Percentiles rank a stretch among this genome's conserved stretches.
Evolutionary conservation across 306 rosid genomes (phyloP).

Genomic region (Spatholobus suberectus): DNA sequence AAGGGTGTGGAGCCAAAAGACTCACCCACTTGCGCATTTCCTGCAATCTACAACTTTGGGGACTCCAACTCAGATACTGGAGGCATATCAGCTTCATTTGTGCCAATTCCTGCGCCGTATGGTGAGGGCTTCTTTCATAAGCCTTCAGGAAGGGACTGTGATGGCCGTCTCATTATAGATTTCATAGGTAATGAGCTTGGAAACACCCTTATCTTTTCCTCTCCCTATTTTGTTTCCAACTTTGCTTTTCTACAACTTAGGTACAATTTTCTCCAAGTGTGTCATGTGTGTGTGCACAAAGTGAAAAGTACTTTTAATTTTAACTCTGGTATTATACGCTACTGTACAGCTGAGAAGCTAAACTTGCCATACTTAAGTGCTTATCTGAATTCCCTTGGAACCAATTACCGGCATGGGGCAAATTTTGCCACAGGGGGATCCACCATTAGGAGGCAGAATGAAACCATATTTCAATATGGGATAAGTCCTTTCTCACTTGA

Average conservation of each 20-base stretch:
- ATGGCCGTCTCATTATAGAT: slow-evolving; percentile 88
- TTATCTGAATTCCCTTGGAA: slow-evolving; percentile 86
- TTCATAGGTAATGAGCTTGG: slow-evolving; percentile 65
- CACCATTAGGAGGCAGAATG: slow-evolving; percentile 82
- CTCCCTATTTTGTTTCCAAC: neutral
- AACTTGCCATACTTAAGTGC: slow-evolving; percentile 87
- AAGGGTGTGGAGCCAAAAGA: slow-evolving; percentile 33
- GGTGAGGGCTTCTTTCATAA: slow-evolving; percentile 75
- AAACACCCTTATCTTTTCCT: neutral
- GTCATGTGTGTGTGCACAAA: neutral
- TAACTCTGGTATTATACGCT: neutral
- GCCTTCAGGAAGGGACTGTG: slow-evolving; percentile 79
- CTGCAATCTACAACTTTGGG: slow-evolving; percentile 93
- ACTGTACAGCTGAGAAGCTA: slow-evolving; percentile 70
- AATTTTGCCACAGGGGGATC: slow-evolving; percentile 97
- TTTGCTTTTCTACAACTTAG: neutral
- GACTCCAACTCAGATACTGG: slow-evolving; percentile 98
- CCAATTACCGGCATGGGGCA: slow-evolving; percentile 83
- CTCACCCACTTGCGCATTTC: slow-evolving; percentile 63
- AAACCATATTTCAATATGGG: slow-evolving; percentile 81
- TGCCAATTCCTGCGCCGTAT: slow-evolving; percentile 72
- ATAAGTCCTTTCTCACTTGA: slow-evolving; percentile 90
- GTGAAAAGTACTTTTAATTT: slow-evolving; percentile 12
- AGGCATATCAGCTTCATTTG: slow-evolving; percentile 85
- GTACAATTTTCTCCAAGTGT: neutral